Evolutionary conservation across 768 basidiomycete genomes (phyloP).

Genomic region (Boletus pseudopeckii): DNA sequence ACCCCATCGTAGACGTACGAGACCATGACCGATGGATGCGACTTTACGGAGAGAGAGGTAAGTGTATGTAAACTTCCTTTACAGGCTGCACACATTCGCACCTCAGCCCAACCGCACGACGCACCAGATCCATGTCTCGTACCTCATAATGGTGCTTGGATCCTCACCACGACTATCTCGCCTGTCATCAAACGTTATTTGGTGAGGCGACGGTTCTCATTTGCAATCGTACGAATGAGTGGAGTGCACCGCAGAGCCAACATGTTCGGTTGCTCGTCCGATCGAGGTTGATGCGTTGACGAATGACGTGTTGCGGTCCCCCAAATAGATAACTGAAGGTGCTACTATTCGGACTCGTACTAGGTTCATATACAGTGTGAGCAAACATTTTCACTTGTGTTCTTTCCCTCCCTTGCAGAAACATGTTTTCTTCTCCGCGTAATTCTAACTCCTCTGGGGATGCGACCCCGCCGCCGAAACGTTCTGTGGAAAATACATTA

Average conservation of each 20-base stretch:
- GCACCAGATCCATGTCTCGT: background rate
- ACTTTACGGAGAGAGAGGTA: background rate
- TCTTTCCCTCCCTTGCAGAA: background rate
- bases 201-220: background rate
- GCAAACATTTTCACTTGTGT: background rate
- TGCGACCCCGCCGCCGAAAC: background rate
- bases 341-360: background rate
- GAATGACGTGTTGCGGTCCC: background rate
- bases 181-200: background rate
- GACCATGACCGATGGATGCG: background rate
- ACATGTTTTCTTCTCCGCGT: background rate
- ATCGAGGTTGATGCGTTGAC: too few species aligned
- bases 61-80: background rate
- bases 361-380: background rate
- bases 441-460: background rate
- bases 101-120: background rate
- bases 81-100: background rate
- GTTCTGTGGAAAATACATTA: background rate
- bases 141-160: background rate
- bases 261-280: background rate
- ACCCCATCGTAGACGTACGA: background rate
- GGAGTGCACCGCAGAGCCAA: too few species aligned
- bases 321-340: background rate
- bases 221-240: background rate
- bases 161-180: background rate